phyloP scores from a whole-genome alignment of 306 rosid genomes.

The Senna tora region DNA sequence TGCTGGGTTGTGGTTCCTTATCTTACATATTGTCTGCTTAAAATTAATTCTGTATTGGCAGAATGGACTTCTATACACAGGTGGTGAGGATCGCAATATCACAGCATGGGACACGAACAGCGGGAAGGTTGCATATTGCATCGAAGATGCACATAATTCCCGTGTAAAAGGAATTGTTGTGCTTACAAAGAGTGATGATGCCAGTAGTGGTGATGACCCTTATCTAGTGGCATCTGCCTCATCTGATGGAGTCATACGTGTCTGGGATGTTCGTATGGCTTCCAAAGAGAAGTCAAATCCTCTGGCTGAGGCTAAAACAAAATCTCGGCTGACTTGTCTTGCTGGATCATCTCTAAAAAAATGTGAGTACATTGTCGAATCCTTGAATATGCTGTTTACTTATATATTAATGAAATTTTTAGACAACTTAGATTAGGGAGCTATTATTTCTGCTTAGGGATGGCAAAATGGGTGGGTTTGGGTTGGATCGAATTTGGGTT shows the following conservation, averaged over 20 bases:
- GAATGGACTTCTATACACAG: slow-evolving; percentile 81
- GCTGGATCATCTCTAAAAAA: slow-evolving; percentile 74
- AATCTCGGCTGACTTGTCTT: slow-evolving; percentile 85
- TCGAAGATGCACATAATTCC: slow-evolving; percentile 73
- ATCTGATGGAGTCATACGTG: slow-evolving; percentile 80
- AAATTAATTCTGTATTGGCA: slow-evolving; percentile 41
- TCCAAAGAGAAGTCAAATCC: slow-evolving; percentile 64
- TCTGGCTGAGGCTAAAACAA: slow-evolving; percentile 80
- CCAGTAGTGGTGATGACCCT: slow-evolving; percentile 62
- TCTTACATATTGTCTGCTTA: background rate
- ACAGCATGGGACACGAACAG: slow-evolving; percentile 86
- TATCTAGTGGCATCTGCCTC: slow-evolving; percentile 83
- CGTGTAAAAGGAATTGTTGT: slow-evolving; percentile 88
- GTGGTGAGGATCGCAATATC: slow-evolving; percentile 77
- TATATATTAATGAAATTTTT: background rate
- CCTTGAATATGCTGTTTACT: slow-evolving; percentile 5
- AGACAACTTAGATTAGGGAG: no score
- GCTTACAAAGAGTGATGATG: slow-evolving; percentile 50
- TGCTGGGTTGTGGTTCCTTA: no score
- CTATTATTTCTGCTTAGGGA: no score
- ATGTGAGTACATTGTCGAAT: slow-evolving; percentile 51
- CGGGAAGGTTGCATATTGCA: slow-evolving; percentile 73
- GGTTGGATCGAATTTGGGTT: no score
- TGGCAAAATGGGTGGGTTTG: no score
- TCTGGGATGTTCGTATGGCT: slow-evolving; percentile 96